Percentiles rank a stretch among this genome's conserved stretches.
Evolutionary conservation across 345 rosid species (phyloP).

Genomic region (Melaleuca quinquenervia): DNA sequence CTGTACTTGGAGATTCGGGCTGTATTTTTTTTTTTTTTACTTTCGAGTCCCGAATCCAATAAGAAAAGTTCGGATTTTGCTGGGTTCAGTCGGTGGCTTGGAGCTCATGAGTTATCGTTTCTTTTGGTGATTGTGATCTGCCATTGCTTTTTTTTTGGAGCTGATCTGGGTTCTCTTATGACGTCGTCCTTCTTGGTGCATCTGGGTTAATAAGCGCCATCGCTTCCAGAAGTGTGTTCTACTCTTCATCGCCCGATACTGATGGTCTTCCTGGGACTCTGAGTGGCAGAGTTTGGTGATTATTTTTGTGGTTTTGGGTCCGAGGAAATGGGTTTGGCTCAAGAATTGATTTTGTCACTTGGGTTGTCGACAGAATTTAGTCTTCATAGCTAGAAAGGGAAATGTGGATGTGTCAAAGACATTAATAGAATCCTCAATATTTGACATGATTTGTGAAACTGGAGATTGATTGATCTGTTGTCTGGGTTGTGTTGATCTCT

Average conservation of each 20-base stretch:
- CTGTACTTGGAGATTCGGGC: not conserved
- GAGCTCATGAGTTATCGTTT: not conserved
- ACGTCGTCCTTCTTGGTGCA: not conserved
- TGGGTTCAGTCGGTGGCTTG: not conserved
- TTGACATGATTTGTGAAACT: not conserved
- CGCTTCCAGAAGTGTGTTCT: not conserved
- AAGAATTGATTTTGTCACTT: not conserved
- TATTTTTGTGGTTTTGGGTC: slow-evolving; percentile 14
- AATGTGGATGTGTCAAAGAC: not conserved
- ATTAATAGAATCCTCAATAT: not conserved
- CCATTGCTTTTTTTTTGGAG: not conserved
- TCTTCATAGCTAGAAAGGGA: not conserved
- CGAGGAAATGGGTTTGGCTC: slow-evolving; percentile 6
- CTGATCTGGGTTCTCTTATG: not conserved
- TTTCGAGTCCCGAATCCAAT: not conserved
- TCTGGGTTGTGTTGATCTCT: not conserved
- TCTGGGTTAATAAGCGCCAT: not conserved
- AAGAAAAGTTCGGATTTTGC: not conserved
- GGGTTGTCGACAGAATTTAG: not conserved
- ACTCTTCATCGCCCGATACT: not conserved
- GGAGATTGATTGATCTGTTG: not conserved
- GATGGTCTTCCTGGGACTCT: not conserved
- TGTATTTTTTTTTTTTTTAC: not conserved
- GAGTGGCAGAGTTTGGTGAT: not conserved
- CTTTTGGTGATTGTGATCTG: not conserved